phyloP scores from a whole-genome alignment of 768 basidiomycete genomes.

The Galerina sulciceps region DNA sequence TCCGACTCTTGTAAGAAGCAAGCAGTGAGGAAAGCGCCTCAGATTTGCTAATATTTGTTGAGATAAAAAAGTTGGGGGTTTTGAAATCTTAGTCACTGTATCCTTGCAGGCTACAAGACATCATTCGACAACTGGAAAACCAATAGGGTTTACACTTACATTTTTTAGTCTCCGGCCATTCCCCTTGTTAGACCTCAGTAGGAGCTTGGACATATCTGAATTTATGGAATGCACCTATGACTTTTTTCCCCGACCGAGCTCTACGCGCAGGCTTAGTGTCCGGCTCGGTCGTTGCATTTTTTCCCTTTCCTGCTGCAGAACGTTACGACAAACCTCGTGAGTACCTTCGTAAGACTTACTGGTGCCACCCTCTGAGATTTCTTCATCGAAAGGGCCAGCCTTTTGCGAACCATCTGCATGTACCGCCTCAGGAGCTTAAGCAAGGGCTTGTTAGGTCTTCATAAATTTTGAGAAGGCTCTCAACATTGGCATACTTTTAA shows the following conservation, averaged over 20 bases:
- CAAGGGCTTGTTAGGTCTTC: too few species aligned
- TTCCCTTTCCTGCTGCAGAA: too few species aligned
- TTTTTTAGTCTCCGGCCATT: neutral
- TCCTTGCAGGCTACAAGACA: neutral
- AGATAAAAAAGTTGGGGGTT: slow-evolving; percentile 57
- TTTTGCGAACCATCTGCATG: too few species aligned
- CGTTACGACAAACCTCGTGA: too few species aligned
- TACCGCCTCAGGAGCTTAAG: too few species aligned
- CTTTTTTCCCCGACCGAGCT: neutral
- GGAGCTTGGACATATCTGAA: neutral
- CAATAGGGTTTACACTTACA: neutral
- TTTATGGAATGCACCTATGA: neutral
- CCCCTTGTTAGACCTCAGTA: too few species aligned
- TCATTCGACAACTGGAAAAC: neutral
- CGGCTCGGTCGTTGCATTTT: neutral
- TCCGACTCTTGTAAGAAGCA: slow-evolving; percentile 90
- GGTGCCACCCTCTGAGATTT: too few species aligned
- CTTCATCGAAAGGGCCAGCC: too few species aligned
- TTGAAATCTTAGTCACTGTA: slow-evolving; percentile 16
- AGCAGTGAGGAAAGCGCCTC: slow-evolving; percentile 80
- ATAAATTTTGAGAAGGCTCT: too few species aligned
- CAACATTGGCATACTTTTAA: too few species aligned
- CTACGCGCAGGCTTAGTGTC: neutral
- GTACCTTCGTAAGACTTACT: too few species aligned
- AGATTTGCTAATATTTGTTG: slow-evolving; percentile 74